phyloP scores from a whole-genome alignment of 2,329 filamentous ascomycete genomes.

The Colletotrichum trifolii region DNA sequence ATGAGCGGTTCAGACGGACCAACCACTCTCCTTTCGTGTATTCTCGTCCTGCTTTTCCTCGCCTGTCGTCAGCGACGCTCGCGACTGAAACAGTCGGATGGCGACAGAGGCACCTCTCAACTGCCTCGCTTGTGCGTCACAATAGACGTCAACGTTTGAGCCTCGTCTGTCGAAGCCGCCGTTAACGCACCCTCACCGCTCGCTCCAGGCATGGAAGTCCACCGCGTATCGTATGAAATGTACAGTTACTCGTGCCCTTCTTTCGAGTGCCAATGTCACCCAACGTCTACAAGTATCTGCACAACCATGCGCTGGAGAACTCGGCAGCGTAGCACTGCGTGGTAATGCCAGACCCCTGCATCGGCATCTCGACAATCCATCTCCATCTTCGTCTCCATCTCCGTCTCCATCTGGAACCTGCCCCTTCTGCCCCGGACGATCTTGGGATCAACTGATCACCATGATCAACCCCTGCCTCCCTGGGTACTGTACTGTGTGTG shows the following conservation, averaged over 20 bases:
- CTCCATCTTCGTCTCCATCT: neutral
- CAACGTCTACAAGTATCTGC: slow-evolving; percentile 6
- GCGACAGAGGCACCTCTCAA: neutral
- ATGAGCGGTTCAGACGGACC: slow-evolving; percentile 30
- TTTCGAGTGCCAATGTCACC: slow-evolving; percentile 21
- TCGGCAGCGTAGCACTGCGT: too few species aligned
- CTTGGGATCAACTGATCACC: slow-evolving; percentile 30
- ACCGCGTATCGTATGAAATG: too few species aligned
- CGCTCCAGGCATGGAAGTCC: too few species aligned
- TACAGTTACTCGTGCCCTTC: slow-evolving; percentile 1
- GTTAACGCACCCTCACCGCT: too few species aligned
- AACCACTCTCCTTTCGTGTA: slow-evolving; percentile 19
- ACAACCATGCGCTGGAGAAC: slow-evolving; percentile 17
- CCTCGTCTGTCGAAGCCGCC: slow-evolving; percentile 12
- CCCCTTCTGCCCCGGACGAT: slow-evolving; percentile 25
- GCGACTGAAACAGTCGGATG: slow-evolving; percentile 31
- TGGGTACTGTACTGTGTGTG: neutral
- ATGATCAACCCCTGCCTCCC: slow-evolving; percentile 18
- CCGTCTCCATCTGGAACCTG: neutral
- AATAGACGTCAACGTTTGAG: slow-evolving; percentile 32
- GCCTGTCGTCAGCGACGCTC: slow-evolving; percentile 15
- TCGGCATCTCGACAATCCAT: slow-evolving; percentile 26
- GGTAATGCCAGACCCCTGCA: slow-evolving; percentile 7
- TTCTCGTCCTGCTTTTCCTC: slow-evolving; percentile 1
- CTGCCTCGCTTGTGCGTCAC: slow-evolving; percentile 17